Conservation (phyloP, 257 asterid species). For the Ilex aquifolium region DNA sequence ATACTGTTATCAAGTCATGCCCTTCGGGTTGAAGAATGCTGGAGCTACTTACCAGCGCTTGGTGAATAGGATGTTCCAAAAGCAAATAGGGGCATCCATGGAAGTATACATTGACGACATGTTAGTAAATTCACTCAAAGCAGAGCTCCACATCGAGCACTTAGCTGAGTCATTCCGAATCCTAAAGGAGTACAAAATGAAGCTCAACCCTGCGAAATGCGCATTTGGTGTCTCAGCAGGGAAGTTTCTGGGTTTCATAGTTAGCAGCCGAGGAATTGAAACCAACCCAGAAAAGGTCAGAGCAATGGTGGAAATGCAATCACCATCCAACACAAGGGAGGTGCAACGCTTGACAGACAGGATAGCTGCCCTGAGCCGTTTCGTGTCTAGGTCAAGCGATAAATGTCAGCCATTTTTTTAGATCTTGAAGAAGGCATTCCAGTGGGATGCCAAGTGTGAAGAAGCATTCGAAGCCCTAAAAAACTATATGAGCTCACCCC, state of each 20-base stretch:
- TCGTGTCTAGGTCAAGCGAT: background rate
- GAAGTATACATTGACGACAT: background rate
- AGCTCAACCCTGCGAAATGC: background rate
- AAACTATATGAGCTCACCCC: too few species aligned
- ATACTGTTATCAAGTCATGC: too few species aligned
- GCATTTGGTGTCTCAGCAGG: background rate
- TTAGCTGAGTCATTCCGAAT: too few species aligned
- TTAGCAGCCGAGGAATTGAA: background rate
- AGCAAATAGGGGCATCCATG: background rate
- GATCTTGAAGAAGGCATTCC: too few species aligned
- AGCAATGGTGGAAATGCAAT: background rate
- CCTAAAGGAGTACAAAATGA: background rate
- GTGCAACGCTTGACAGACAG: background rate
- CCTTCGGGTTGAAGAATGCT: too few species aligned
- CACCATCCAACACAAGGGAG: background rate
- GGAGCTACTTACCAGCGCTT: too few species aligned
- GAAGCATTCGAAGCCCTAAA: too few species aligned
- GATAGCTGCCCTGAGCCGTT: background rate
- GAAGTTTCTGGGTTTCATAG: background rate
- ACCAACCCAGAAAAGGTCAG: too few species aligned
- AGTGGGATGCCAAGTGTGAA: too few species aligned
- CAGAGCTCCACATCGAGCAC: too few species aligned
- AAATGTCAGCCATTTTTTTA: background rate
- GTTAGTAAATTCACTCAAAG: background rate
- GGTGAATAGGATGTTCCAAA: too few species aligned